Evolutionary conservation across 441 rosid species (phyloP).

Genomic region (Corymbia calophylla): DNA sequence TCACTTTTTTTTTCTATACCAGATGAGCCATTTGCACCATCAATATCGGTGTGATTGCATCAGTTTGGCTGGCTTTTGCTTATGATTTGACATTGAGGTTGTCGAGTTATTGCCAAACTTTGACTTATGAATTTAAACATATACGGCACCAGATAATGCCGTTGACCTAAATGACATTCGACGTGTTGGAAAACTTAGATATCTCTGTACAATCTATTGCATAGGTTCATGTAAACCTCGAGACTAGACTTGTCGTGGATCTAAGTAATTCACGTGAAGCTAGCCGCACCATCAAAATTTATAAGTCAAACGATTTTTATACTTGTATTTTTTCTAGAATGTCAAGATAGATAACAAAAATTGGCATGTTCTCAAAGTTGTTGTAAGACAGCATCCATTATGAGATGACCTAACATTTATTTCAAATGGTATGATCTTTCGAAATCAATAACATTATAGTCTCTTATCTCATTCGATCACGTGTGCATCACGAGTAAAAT

Average conservation of each 20-base stretch:
- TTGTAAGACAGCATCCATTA: not conserved
- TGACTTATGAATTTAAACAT: not conserved
- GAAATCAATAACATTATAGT: not conserved
- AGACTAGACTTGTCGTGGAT: not conserved
- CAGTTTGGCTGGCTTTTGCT: not conserved
- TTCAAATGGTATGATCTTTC: not conserved
- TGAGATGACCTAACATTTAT: rapidly evolving
- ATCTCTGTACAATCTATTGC: too few species aligned
- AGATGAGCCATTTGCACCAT: not conserved
- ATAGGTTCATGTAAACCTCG: not conserved
- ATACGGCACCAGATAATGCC: not conserved
- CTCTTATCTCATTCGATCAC: not conserved
- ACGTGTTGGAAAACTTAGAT: not conserved
- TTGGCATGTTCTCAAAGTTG: rapidly evolving
- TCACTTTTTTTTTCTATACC: not conserved
- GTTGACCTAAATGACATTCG: not conserved
- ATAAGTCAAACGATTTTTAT: not conserved
- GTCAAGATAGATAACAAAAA: not conserved
- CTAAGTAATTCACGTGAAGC: not conserved
- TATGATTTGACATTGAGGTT: not conserved
- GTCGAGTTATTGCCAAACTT: not conserved
- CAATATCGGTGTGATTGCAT: not conserved
- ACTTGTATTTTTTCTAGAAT: rapidly evolving
- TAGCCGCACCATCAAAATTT: not conserved
- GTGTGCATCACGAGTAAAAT: not conserved